Percentiles rank a stretch among this genome's conserved stretches.
Conservation (phyloP, 345 rosid species). For the Populus deltoides region DNA sequence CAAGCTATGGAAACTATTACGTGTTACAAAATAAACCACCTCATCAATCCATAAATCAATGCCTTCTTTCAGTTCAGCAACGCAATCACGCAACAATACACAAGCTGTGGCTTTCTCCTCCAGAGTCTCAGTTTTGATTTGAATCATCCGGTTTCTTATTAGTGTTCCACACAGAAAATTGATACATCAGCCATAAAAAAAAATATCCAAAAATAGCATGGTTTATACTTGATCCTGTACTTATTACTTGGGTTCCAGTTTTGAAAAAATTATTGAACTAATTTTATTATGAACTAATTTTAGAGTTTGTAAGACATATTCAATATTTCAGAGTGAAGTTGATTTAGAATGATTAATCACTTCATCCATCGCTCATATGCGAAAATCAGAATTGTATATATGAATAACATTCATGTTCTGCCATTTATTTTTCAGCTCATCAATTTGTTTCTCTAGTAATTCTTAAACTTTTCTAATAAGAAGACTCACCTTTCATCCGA, state of each 20-base stretch:
- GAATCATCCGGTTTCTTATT: background rate
- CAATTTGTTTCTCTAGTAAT: background rate
- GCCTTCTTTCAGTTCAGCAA: slow-evolving; percentile 6
- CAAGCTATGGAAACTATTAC: background rate
- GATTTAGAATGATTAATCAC: too few species aligned
- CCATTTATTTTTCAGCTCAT: background rate
- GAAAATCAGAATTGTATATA: background rate
- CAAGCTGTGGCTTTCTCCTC: slow-evolving; percentile 17
- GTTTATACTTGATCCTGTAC: background rate
- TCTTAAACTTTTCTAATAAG: too few species aligned
- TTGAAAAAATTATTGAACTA: background rate
- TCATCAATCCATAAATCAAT: slow-evolving; percentile 17
- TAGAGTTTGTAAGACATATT: too few species aligned
- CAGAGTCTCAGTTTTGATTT: background rate
- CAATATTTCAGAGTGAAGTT: background rate
- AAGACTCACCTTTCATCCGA: slow-evolving; percentile 4
- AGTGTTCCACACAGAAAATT: background rate
- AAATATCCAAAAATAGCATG: background rate
- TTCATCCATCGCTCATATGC: background rate
- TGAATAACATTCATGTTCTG: background rate
- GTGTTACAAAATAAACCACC: slow-evolving; percentile 4
- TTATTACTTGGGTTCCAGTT: background rate
- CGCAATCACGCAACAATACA: background rate
- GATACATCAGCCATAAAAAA: background rate
- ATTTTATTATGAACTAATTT: too few species aligned